Evolutionary conservation across 2,329 filamentous ascomycete genomes (phyloP), one percentile per base, ranked within the genome.

Genomic region (Dendryphion nanum): DNA sequence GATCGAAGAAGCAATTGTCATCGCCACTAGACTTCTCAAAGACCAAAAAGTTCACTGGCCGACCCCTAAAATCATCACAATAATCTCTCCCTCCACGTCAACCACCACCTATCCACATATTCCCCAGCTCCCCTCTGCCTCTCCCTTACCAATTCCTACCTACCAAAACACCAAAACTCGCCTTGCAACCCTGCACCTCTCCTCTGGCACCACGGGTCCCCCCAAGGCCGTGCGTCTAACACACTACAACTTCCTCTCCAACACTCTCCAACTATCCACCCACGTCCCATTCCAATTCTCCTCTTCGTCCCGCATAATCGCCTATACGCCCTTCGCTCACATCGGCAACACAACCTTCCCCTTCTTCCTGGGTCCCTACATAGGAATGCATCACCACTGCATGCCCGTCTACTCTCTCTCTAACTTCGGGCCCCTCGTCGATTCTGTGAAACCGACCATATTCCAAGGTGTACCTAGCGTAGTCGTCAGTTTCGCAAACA

Each of bases 381-480:
- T 66, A 7, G 69, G 70, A 5, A 70, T 71, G 59, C 53, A 68
- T 40, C 69, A 72, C 41, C 69, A 71, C 35, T 67, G 53, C 13
- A 82, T 91, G 75, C 67, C 81, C 1, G 81, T 82, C 44, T 95
- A 94, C 64, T 85, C 91, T 39, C 72, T 95, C 12, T 82, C 86
- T 49, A 76, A 76, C 37, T 89, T 85, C 61, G 93, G 88, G 66
- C 60, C 74, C 8, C 73, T 85, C 32, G 81, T 95, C 20, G 83
- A 94, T 59, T 73, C 83, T 21, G 76, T 86, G 56, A 73, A 72
- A 7, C 77, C 90, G 50, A 90, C 84, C 2, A 88, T 85, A 59
- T 73, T 78, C 37, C 91, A 89, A 57, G 77, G 91, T 15, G 86
- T 89, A 0, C 89, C 89, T 1, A 89, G 89, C 0, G 81, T 95